phyloP scores from a whole-genome alignment of 176 grass and related monocot species.

The Musa beccarii region DNA sequence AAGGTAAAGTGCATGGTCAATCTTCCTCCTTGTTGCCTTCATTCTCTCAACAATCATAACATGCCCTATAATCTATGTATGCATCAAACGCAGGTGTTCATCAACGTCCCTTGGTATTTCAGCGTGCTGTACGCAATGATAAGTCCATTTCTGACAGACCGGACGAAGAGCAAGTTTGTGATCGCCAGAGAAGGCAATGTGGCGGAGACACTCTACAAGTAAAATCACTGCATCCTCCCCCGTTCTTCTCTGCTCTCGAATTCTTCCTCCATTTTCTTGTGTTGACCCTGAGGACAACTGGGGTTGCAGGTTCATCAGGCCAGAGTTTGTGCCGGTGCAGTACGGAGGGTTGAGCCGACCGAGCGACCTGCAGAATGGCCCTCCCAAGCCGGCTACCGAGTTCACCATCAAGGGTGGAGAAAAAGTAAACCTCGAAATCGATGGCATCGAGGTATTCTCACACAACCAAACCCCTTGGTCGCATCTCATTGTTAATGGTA shows the following conservation, averaged over 20 bases:
- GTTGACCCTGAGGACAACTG: too few species aligned
- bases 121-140: slow-evolving; percentile 86
- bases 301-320: slow-evolving; percentile 65
- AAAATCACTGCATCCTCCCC: not conserved
- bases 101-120: slow-evolving; percentile 98
- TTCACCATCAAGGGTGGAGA: slow-evolving; percentile 93
- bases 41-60: not conserved
- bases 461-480: not conserved
- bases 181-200: slow-evolving; percentile 92
- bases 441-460: slow-evolving; percentile 79
- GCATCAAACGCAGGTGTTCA: slow-evolving; percentile 48
- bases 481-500: too few species aligned
- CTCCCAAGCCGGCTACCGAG: slow-evolving; percentile 91
- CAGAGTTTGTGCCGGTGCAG: slow-evolving; percentile 91
- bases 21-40: not conserved
- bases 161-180: slow-evolving; percentile 98
- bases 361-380: slow-evolving; percentile 70
- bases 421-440: slow-evolving; percentile 94
- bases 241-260: too few species aligned
- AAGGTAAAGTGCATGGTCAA: slow-evolving; percentile 28
- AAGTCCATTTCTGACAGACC: slow-evolving; percentile 80
- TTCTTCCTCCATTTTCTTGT: too few species aligned
- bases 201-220: slow-evolving; percentile 93
- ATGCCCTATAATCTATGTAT: not conserved
- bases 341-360: slow-evolving; percentile 81